Percentiles rank a stretch among this genome's conserved stretches.
Evolutionary conservation across 2,329 filamentous ascomycete genomes (phyloP).

Genomic region (Thielaviopsis populi): DNA sequence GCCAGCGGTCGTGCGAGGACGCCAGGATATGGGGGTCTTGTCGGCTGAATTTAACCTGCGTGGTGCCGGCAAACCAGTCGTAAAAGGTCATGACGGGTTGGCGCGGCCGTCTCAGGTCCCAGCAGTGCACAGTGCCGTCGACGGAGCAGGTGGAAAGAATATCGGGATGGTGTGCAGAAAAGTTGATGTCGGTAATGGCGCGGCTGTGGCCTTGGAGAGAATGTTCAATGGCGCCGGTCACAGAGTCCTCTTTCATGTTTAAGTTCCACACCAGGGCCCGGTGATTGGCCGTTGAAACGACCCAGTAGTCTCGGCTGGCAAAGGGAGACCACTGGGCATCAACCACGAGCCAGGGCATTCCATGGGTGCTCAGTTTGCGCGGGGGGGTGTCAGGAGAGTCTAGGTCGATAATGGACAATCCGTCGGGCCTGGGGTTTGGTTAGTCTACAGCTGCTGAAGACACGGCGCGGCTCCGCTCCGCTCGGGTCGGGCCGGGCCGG

Average conservation of each 20-base stretch:
- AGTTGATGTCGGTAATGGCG: slow-evolving; percentile 93
- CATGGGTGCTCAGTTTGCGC: slow-evolving; percentile 64
- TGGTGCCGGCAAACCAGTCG: slow-evolving; percentile 86
- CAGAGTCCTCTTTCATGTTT: slow-evolving; percentile 59
- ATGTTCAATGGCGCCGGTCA: slow-evolving; percentile 60
- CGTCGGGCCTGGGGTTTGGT: slow-evolving; percentile 46
- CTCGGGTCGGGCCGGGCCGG: no score
- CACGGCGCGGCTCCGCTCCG: slow-evolving; percentile 25
- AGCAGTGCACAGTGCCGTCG: slow-evolving; percentile 83
- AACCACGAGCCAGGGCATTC: slow-evolving; percentile 84
- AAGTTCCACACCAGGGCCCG: slow-evolving; percentile 91
- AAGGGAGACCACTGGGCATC: slow-evolving; percentile 97
- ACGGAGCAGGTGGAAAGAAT: slow-evolving; percentile 80
- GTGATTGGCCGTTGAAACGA: slow-evolving; percentile 87
- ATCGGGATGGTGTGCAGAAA: slow-evolving; percentile 83
- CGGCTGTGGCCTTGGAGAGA: slow-evolving; percentile 70
- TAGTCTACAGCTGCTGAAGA: not conserved
- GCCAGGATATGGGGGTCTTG: slow-evolving; percentile 76
- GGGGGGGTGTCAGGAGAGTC: slow-evolving; percentile 81
- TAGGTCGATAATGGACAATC: slow-evolving; percentile 79
- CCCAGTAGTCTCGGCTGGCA: slow-evolving; percentile 77
- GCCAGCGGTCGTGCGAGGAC: slow-evolving; percentile 74
- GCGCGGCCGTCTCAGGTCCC: slow-evolving; percentile 65
- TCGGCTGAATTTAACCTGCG: slow-evolving; percentile 89
- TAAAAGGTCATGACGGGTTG: slow-evolving; percentile 68